Evolutionary conservation across 2,329 filamentous ascomycete species (phyloP).

Genomic region (Fusarium incarnatum): DNA sequence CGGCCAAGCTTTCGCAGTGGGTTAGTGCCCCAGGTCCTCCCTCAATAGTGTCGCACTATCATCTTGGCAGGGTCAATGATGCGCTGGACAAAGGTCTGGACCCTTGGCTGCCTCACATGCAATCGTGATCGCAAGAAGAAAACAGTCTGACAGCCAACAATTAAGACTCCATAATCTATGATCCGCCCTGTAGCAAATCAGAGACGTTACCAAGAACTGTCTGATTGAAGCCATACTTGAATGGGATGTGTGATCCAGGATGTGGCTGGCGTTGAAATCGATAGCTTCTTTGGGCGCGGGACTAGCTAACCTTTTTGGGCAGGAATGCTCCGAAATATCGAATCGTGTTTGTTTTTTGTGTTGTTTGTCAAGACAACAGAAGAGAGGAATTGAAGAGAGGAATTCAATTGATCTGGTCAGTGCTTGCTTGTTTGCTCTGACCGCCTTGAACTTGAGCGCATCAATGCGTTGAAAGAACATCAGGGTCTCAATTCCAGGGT

Average conservation of each 20-base stretch:
- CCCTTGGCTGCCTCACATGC: background rate
- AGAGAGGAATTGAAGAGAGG: background rate
- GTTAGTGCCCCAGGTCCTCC: background rate
- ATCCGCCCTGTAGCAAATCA: background rate
- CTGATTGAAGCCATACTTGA: background rate
- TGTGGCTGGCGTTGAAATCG: slow-evolving; percentile 23
- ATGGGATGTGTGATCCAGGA: background rate
- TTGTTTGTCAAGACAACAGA: background rate
- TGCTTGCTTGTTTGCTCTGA: background rate
- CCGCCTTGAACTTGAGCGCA: background rate
- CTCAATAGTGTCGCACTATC: slow-evolving; percentile 13
- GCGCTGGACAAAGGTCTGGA: slow-evolving; percentile 10
- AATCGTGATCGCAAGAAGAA: background rate
- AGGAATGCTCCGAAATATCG: background rate
- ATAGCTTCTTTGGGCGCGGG: slow-evolving; percentile 1
- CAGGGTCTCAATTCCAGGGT: background rate
- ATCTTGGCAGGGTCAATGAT: slow-evolving; percentile 14
- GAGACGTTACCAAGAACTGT: background rate
- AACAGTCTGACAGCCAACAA: background rate
- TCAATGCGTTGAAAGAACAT: background rate
- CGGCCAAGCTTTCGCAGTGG: background rate
- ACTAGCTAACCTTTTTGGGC: background rate
- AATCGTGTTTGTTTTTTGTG: background rate
- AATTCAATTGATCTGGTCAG: background rate
- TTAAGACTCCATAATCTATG: background rate